Percentiles rank a stretch among this genome's conserved stretches.
phyloP scores from a whole-genome alignment of 352 stramenopile species.

The Poterioochromonas sp. region DNA sequence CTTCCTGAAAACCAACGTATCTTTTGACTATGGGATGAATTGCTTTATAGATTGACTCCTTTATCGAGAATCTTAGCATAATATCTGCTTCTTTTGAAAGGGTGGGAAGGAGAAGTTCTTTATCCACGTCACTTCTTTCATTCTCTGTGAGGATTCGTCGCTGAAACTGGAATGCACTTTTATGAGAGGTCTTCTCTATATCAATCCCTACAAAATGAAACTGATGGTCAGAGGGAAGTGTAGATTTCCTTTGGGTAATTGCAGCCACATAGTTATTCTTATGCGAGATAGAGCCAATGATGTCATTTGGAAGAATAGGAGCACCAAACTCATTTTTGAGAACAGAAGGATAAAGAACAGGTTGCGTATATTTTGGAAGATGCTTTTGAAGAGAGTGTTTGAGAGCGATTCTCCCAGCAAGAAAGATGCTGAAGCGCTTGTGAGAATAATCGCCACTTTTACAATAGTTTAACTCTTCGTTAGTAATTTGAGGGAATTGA shows the following conservation, averaged over 20 bases:
- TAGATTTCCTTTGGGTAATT: neutral
- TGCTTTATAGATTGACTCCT: conserved; percentile 22
- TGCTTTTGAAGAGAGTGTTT: too few relatives aligned
- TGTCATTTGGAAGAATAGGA: neutral
- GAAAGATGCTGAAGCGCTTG: too few relatives aligned
- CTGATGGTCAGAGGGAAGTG: neutral
- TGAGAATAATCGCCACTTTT: too few relatives aligned
- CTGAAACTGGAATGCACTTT: neutral
- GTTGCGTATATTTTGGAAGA: too few relatives aligned
- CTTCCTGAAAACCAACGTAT: conserved; percentile 14
- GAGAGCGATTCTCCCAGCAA: too few relatives aligned
- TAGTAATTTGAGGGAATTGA: too few relatives aligned
- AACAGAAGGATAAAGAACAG: too few relatives aligned
- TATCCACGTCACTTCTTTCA: neutral
- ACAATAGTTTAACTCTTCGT: too few relatives aligned
- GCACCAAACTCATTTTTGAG: neutral
- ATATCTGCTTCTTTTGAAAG: neutral
- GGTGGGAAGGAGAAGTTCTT: neutral
- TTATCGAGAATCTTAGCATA: conserved; percentile 15
- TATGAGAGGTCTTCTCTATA: neutral
- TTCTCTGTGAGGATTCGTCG: neutral
- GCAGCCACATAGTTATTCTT: neutral
- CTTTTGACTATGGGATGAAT: neutral
- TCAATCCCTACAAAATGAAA: neutral
- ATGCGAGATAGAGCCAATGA: conserved; percentile 13